These are phyloP conservation scores for Globisporangium irregulare DNA, from an alignment of 352 stramenopile species.

Conservation along the genomic window DNA sequence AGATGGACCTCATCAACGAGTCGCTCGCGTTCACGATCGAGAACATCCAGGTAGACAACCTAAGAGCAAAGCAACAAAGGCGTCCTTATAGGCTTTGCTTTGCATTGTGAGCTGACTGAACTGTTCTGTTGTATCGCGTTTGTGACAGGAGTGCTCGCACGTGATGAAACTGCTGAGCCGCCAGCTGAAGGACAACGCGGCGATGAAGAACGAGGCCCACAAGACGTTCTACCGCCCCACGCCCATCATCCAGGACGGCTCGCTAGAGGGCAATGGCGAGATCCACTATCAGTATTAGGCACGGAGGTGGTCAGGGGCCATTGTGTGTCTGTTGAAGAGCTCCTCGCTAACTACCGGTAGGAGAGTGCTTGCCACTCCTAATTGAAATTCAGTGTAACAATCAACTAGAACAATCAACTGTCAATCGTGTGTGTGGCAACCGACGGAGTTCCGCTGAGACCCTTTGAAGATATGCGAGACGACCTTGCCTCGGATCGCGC, in stretches of 20 bases:
- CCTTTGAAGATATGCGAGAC: no score
- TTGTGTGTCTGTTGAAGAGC: not conserved
- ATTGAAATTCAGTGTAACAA: not conserved
- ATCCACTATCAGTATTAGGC: constrained; percentile 12
- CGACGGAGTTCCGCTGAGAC: no score
- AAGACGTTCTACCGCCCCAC: constrained; percentile 28
- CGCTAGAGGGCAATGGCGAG: not conserved
- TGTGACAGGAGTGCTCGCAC: constrained; percentile 49
- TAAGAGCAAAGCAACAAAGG: not conserved
- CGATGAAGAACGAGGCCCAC: constrained; percentile 34
- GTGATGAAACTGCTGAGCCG: constrained; percentile 69
- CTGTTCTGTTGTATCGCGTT: not conserved
- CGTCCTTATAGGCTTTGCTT: not conserved
- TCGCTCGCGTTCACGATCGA: constrained; percentile 80
- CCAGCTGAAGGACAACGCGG: constrained; percentile 55
- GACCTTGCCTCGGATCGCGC: no score
- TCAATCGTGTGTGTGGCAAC: no score
- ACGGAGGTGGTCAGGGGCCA: no score
- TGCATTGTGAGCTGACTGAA: no score
- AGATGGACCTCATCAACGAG: constrained; percentile 79
- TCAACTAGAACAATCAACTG: no score
- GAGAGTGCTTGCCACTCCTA: not conserved
- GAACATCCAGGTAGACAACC: constrained; percentile 41
- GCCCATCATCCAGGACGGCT: constrained; percentile 18
- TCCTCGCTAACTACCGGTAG: not conserved